Conservation (phyloP, 345 rosid genomes). For the Salix koriyanagi region DNA sequence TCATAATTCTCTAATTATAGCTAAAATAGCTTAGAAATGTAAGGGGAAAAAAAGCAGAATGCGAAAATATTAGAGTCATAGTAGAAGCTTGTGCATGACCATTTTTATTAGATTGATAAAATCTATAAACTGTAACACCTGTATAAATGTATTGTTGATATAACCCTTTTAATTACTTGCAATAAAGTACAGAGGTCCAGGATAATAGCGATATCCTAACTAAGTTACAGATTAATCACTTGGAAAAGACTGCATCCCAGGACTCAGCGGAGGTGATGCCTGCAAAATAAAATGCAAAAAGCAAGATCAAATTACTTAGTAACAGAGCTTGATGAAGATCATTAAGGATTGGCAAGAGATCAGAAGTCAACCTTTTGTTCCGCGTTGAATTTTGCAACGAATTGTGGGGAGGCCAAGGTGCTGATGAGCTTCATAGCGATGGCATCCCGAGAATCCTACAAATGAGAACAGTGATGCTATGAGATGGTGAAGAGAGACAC, state of each 20-base stretch:
- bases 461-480: background rate
- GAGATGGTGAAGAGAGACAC: background rate
- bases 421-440: constrained; percentile 85
- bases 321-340: background rate
- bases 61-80: too few species aligned
- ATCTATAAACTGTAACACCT: too few species aligned
- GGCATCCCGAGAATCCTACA: constrained; percentile 93
- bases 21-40: too few species aligned
- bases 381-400: constrained; percentile 81
- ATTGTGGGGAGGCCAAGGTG: constrained; percentile 81
- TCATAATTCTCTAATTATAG: too few species aligned
- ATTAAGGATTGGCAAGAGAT: background rate
- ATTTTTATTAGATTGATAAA: too few species aligned
- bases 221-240: background rate
- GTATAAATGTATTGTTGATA: too few species aligned
- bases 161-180: too few species aligned
- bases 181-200: too few species aligned
- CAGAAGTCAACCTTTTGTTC: constrained; percentile 58
- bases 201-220: too few species aligned
- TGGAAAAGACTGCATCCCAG: background rate
- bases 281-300: constrained; percentile 28
- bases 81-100: too few species aligned
- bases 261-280: constrained; percentile 83
- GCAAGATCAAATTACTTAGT: background rate
- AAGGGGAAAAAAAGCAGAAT: too few species aligned